Evolutionary conservation across 2,329 filamentous ascomycete species (phyloP).

Genomic region (Chalaropsis thielavioides): DNA sequence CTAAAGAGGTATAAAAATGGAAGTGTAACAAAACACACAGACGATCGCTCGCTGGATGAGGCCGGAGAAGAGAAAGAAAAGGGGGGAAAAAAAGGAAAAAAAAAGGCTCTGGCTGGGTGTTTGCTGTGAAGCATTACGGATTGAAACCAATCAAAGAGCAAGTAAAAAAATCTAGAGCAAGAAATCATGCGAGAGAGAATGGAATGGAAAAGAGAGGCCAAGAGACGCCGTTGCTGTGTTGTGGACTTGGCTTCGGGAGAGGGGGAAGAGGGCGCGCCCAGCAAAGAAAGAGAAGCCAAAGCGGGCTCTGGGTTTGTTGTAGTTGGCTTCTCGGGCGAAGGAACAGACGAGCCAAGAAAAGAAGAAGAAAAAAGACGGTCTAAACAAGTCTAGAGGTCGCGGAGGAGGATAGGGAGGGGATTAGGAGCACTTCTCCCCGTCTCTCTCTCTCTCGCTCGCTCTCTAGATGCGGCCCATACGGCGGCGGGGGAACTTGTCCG

Average conservation of each 20-base stretch:
- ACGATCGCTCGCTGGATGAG: conserved; percentile 8
- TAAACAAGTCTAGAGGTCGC: background rate
- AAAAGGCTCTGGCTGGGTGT: conserved; percentile 7
- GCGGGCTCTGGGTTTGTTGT: background rate
- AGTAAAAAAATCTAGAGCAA: conserved; percentile 1
- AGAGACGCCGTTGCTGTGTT: background rate
- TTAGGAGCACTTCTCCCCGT: no score
- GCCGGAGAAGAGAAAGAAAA: background rate
- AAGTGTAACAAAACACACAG: conserved; percentile 7
- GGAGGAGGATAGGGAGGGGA: no score
- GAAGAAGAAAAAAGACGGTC: background rate
- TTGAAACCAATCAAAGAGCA: conserved; percentile 6
- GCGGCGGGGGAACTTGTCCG: conserved; percentile 21
- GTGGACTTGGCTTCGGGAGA: no score
- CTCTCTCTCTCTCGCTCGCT: background rate
- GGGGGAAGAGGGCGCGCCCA: background rate
- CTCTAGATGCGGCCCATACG: conserved; percentile 10
- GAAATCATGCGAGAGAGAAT: background rate
- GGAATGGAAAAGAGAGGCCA: background rate
- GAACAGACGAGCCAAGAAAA: background rate
- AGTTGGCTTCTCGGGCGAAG: background rate
- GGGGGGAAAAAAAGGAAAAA: background rate
- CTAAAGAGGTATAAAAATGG: conserved; percentile 4
- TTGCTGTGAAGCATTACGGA: conserved; percentile 4
- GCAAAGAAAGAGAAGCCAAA: background rate